Percentiles rank a stretch among this genome's conserved stretches.
Conservation (phyloP, 805 yeast genomes). For the Ogataea trehaloabstinens region DNA sequence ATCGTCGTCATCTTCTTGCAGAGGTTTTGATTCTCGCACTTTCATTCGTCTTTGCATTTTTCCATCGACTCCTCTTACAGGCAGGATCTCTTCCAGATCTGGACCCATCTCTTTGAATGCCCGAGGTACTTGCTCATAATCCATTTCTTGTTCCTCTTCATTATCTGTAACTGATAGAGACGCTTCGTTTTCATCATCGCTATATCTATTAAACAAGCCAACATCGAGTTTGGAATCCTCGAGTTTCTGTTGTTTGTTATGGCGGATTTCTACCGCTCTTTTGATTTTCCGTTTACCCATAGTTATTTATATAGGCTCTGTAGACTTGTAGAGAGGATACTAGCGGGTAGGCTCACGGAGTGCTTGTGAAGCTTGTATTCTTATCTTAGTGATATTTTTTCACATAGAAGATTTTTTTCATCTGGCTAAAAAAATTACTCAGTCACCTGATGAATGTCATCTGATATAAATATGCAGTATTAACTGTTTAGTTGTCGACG, state of each 20-base stretch:
- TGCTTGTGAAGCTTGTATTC: no score
- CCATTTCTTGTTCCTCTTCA: constrained; percentile 61
- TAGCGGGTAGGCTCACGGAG: no score
- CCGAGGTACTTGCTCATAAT: constrained; percentile 75
- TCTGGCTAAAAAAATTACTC: no score
- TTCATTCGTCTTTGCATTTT: constrained; percentile 42
- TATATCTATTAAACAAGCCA: constrained; percentile 32
- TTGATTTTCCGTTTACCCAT: constrained; percentile 40
- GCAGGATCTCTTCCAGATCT: constrained; percentile 64
- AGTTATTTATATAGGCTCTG: background rate
- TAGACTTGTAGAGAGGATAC: constrained; percentile 1
- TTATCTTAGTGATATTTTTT: no score
- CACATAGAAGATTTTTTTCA: no score
- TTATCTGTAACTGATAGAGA: constrained; percentile 20
- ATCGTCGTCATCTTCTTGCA: constrained; percentile 13
- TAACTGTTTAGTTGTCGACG: no score
- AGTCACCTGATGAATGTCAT: no score
- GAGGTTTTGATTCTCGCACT: constrained; percentile 10
- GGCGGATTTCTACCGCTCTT: constrained; percentile 34
- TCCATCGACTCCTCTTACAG: constrained; percentile 74
- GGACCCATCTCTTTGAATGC: constrained; percentile 40
- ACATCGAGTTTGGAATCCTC: constrained; percentile 40
- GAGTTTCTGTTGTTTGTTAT: constrained; percentile 38
- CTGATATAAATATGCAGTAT: no score
- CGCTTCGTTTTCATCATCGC: constrained; percentile 14